A percentile compares a stretch with the other conserved stretches of the same genome.
Conservation (phyloP, 2,329 filamentous ascomycete genomes). For the Trichophyton schoenleinii region DNA sequence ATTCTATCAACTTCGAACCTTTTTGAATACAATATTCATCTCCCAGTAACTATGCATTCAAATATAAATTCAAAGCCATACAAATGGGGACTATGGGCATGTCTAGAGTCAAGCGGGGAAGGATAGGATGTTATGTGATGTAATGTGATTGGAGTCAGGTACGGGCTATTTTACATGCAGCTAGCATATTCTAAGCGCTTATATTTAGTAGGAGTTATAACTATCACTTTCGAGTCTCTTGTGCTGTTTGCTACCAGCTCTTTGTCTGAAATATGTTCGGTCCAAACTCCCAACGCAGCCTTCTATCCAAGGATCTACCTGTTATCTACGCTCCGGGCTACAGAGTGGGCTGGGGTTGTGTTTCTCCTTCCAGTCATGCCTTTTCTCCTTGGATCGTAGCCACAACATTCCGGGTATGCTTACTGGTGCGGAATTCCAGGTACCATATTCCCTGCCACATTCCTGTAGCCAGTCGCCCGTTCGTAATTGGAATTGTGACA, state of each 20-base stretch:
- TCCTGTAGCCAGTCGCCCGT: constrained; percentile 60
- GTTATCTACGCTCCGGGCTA: too few relatives aligned
- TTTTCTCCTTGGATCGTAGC: constrained; percentile 90
- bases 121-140: background rate
- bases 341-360: background rate
- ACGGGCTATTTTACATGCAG: background rate
- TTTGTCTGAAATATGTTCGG: background rate
- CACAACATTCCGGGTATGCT: constrained; percentile 69
- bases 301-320: too few relatives aligned
- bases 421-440: constrained; percentile 68
- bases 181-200: background rate
- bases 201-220: background rate
- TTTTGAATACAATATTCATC: too few relatives aligned
- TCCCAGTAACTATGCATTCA: too few relatives aligned
- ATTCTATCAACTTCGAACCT: too few relatives aligned
- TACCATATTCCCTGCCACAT: constrained; percentile 74
- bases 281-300: background rate
- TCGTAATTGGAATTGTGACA: constrained; percentile 77
- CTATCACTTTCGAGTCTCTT: background rate
- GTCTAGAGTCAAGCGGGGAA: too few relatives aligned
- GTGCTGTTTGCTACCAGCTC: background rate
- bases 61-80: too few relatives aligned
- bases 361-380: constrained; percentile 10
- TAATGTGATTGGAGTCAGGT: background rate
- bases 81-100: too few relatives aligned